Percentiles rank a stretch among this genome's conserved stretches.
These are phyloP conservation scores for Aspergillus heteromorphus DNA, from an alignment of 495 filamentous ascomycete species.

Conservation along the genomic window DNA sequence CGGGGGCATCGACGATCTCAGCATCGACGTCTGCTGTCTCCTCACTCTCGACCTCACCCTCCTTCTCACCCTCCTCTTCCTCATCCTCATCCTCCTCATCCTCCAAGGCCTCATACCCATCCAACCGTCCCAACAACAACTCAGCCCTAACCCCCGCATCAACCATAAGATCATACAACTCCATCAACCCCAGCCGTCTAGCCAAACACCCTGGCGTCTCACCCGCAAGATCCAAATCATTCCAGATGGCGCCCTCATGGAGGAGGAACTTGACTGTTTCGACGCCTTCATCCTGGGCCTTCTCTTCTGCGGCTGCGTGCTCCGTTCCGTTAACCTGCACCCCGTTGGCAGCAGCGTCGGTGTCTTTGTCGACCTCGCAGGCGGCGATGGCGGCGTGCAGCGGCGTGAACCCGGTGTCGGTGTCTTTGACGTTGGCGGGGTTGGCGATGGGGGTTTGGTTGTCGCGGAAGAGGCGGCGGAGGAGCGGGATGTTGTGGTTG, in stretches of 20 bases:
- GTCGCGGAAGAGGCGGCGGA: slow-evolving; percentile 69
- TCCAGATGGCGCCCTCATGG: slow-evolving; percentile 91
- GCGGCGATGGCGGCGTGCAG: slow-evolving; percentile 87
- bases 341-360: slow-evolving; percentile 23
- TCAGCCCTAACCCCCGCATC: slow-evolving; percentile 91
- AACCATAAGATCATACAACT: slow-evolving; percentile 79
- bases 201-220: slow-evolving; percentile 94
- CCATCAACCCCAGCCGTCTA: slow-evolving; percentile 58
- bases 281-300: slow-evolving; percentile 49
- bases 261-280: slow-evolving; percentile 72
- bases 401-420: slow-evolving; percentile 78
- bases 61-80: slow-evolving; percentile 17
- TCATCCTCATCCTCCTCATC: slow-evolving; percentile 57
- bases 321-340: slow-evolving; percentile 10
- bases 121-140: slow-evolving; percentile 69
- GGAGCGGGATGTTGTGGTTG: slow-evolving; percentile 67
- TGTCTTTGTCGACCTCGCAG: slow-evolving; percentile 54
- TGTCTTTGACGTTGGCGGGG: slow-evolving; percentile 73
- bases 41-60: slow-evolving; percentile 18
- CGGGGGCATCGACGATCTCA: background rate
- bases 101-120: slow-evolving; percentile 68
- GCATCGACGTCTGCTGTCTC: slow-evolving; percentile 22
- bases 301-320: slow-evolving; percentile 17
- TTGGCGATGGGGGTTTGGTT: slow-evolving; percentile 34
- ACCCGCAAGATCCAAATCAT: slow-evolving; percentile 76